Evolutionary conservation across 2,329 filamentous ascomycete species (phyloP).

Genomic region (Alternaria dauci): DNA sequence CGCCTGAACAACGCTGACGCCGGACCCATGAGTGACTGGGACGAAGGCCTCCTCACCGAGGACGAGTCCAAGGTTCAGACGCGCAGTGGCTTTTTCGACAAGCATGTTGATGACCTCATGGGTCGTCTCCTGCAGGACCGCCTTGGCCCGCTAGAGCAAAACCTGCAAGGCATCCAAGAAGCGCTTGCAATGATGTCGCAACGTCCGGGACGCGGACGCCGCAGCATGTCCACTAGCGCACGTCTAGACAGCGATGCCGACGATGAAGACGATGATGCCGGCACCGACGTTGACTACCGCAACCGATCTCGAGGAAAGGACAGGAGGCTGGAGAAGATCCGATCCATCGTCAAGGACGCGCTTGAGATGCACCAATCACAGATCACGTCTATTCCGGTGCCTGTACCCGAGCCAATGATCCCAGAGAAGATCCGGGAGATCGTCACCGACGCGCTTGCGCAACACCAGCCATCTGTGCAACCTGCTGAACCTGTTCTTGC

Average conservation of each 20-base stretch:
- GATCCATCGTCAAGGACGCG: slow-evolving; percentile 66
- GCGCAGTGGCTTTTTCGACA: slow-evolving; percentile 88
- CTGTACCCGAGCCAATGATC: slow-evolving; percentile 38
- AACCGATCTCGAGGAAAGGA: slow-evolving; percentile 81
- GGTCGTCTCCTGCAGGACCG: slow-evolving; percentile 78
- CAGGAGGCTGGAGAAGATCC: slow-evolving; percentile 82
- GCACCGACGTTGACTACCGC: slow-evolving; percentile 63
- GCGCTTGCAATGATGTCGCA: slow-evolving; percentile 68
- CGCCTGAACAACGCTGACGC: slow-evolving; percentile 70
- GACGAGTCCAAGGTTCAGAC: slow-evolving; percentile 79
- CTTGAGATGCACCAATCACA: slow-evolving; percentile 60
- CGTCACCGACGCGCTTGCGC: slow-evolving; percentile 69
- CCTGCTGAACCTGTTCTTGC: slow-evolving; percentile 53
- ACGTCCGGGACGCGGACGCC: slow-evolving; percentile 61
- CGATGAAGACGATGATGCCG: slow-evolving; percentile 82
- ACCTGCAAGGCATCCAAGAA: slow-evolving; percentile 78
- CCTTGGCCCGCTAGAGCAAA: slow-evolving; percentile 81
- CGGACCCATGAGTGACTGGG: slow-evolving; percentile 87
- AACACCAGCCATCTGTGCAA: slow-evolving; percentile 48
- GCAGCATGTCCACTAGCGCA: slow-evolving; percentile 73
- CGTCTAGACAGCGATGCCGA: slow-evolving; percentile 87
- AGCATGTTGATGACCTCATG: slow-evolving; percentile 86
- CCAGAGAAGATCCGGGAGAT: slow-evolving; percentile 76
- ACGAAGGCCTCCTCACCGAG: slow-evolving; percentile 80
- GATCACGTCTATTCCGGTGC: slow-evolving; percentile 36